Evolutionary conservation across 495 filamentous ascomycete genomes (phyloP).

Genomic region (Penicillium diatomitis): DNA sequence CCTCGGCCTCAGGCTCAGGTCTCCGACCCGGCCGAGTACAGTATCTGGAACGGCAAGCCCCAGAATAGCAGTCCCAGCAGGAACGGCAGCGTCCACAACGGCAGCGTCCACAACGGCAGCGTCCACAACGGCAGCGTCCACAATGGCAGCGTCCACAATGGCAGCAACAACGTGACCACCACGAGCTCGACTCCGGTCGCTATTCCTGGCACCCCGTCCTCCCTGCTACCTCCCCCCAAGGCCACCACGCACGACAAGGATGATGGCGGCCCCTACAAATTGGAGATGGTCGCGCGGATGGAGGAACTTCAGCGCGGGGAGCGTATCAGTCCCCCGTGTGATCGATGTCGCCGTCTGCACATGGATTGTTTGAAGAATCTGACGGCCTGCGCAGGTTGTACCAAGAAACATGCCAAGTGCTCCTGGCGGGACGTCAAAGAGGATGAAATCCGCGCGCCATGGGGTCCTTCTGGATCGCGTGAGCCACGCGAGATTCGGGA

Average conservation of each 20-base stretch:
- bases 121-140: background rate
- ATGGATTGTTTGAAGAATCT: conserved; percentile 79
- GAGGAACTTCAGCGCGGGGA: conserved; percentile 67
- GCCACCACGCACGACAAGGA: conserved; percentile 43
- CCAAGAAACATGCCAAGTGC: conserved; percentile 81
- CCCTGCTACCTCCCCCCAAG: conserved; percentile 41
- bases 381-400: conserved; percentile 78
- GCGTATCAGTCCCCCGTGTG: conserved; percentile 67
- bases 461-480: conserved; percentile 3
- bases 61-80: background rate
- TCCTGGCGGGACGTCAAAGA: conserved; percentile 70
- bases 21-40: conserved; percentile 33
- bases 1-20: conserved; percentile 25
- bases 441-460: conserved; percentile 47
- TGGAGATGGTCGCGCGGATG: conserved; percentile 63
- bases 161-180: background rate
- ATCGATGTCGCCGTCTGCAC: conserved; percentile 68
- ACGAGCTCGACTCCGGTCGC: conserved; percentile 28
- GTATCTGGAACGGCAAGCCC: conserved; percentile 20
- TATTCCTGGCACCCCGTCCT: conserved; percentile 43
- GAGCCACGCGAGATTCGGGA: conserved; percentile 4
- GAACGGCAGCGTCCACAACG: background rate
- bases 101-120: background rate
- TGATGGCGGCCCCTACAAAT: conserved; percentile 52
- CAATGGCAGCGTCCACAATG: background rate